Conservation (phyloP, 1,284 basidiomycete species). For the Fomes fomentarius region DNA sequence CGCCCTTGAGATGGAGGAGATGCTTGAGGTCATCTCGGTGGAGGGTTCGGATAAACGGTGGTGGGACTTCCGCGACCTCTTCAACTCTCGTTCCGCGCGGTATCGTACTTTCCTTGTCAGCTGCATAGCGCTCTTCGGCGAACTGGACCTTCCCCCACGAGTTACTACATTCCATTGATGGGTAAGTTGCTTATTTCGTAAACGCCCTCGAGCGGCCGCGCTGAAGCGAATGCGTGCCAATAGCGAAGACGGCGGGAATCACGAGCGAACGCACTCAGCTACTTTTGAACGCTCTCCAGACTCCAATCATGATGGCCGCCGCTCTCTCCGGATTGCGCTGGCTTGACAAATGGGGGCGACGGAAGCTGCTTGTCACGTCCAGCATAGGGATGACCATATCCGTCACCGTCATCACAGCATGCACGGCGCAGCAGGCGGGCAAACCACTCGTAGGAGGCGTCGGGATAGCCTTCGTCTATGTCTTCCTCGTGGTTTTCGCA, state of each 20-base stretch:
- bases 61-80: slow-evolving; percentile 40
- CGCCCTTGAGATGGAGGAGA: slow-evolving; percentile 45
- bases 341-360: slow-evolving; percentile 23
- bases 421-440: slow-evolving; percentile 25
- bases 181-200: slow-evolving; percentile 5
- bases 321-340: slow-evolving; percentile 25
- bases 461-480: slow-evolving; percentile 29
- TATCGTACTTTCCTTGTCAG: slow-evolving; percentile 28
- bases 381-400: slow-evolving; percentile 27
- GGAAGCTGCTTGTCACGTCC: slow-evolving; percentile 25
- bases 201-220: neutral
- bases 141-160: slow-evolving; percentile 29
- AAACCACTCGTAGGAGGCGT: slow-evolving; percentile 22
- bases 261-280: slow-evolving; percentile 28
- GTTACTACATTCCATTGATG: slow-evolving; percentile 30
- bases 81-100: slow-evolving; percentile 26
- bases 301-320: slow-evolving; percentile 29
- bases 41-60: slow-evolving; percentile 51
- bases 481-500: slow-evolving; percentile 29
- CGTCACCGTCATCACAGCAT: slow-evolving; percentile 27
- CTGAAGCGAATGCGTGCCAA: too few relatives aligned
- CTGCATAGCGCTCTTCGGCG: slow-evolving; percentile 29
- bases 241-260: slow-evolving; percentile 26
- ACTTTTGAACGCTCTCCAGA: slow-evolving; percentile 28
- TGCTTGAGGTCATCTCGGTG: slow-evolving; percentile 43